Conservation (phyloP, 1,139 yeast genomes). For the Saccharomyces pastorianus region DNA sequence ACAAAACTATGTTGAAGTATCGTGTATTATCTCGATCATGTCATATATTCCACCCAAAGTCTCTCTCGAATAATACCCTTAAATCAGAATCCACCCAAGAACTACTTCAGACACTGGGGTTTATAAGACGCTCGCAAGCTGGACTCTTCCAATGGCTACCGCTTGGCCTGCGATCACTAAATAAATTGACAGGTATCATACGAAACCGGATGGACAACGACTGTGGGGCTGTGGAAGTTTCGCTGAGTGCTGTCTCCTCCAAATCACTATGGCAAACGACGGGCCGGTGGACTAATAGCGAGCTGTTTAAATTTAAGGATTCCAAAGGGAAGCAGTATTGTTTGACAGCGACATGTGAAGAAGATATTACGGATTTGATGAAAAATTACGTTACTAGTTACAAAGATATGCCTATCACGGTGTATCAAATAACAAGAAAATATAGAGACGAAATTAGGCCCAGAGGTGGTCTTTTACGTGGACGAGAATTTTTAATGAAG, state of each 20-base stretch:
- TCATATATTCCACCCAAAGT: conserved; percentile 18
- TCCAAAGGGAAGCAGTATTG: conserved; percentile 47
- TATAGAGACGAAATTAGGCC: conserved; percentile 87
- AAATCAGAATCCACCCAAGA: conserved; percentile 36
- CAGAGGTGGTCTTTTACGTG: conserved; percentile 79
- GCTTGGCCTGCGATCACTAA: conserved; percentile 52
- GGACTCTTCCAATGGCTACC: conserved; percentile 80
- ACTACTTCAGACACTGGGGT: conserved; percentile 49
- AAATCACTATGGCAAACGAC: conserved; percentile 64
- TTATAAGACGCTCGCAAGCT: conserved; percentile 47
- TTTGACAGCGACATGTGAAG: conserved; percentile 88
- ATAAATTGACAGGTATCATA: conserved; percentile 52
- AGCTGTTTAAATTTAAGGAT: conserved; percentile 53
- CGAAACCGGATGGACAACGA: conserved; percentile 48
- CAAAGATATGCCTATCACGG: conserved; percentile 62
- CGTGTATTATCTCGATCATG: conserved; percentile 3
- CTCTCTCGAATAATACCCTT: conserved; percentile 16
- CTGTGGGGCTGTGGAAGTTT: conserved; percentile 53
- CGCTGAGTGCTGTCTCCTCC: conserved; percentile 57
- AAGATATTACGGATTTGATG: conserved; percentile 71
- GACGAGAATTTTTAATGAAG: conserved; percentile 87
- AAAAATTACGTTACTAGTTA: conserved; percentile 47
- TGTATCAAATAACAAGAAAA: conserved; percentile 77
- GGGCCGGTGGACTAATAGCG: conserved; percentile 57
- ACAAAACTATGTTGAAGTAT: background rate